Conservation (phyloP, 371 early-diverging fungal genomes). For the Mucor plumbeus region DNA sequence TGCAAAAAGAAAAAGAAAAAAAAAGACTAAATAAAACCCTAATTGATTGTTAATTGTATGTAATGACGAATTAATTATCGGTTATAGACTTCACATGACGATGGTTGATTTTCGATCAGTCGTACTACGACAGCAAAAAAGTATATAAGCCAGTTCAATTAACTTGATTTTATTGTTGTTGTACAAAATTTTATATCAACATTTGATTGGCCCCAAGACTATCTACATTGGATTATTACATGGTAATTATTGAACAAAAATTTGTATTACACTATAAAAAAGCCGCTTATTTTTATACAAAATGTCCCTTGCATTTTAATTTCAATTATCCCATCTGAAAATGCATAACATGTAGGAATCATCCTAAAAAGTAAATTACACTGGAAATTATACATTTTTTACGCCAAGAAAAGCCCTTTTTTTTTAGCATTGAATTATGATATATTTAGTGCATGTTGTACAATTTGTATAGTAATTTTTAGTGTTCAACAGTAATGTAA, state of each 20-base stretch:
- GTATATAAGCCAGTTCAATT: background rate
- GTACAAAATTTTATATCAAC: background rate
- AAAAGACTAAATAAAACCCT: background rate
- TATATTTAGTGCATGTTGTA: conserved; percentile 3
- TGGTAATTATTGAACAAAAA: no score
- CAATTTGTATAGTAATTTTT: background rate
- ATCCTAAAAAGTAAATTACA: conserved; percentile 5
- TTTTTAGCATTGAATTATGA: background rate
- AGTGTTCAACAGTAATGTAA: background rate
- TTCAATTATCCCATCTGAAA: background rate
- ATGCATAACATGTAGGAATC: conserved; percentile 6
- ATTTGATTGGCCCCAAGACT: conserved; percentile 7
- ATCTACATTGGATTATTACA: background rate
- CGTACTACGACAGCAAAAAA: background rate
- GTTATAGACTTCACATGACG: background rate
- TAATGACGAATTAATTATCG: conserved; percentile 1
- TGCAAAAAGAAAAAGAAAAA: no score
- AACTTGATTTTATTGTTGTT: background rate
- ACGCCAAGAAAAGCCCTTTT: conserved; percentile 1
- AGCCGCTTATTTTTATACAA: background rate
- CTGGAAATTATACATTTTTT: background rate
- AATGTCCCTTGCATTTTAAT: conserved; percentile 9
- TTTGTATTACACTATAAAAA: background rate
- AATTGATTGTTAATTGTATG: background rate
- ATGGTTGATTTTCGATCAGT: background rate